Evolutionary conservation across 2,329 filamentous ascomycete genomes (phyloP).

Genomic region (Hypoxylon sp.): DNA sequence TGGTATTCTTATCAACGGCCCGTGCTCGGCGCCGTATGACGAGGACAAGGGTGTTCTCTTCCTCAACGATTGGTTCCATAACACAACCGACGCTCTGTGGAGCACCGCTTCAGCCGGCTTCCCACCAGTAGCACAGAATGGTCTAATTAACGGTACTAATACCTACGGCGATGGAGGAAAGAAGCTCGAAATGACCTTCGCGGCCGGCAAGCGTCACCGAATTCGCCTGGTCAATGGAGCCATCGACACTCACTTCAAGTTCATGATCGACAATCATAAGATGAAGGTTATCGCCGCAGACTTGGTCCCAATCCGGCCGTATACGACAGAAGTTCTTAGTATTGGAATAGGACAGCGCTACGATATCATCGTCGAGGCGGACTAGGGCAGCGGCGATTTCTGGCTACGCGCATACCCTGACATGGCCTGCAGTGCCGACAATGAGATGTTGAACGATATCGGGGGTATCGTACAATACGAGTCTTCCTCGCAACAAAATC

Average conservation of each 20-base stretch:
- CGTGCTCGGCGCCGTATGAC: conserved; percentile 71
- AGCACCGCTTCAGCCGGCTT: conserved; percentile 46
- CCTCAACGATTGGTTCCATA: conserved; percentile 72
- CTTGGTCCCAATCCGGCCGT: conserved; percentile 70
- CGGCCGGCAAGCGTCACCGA: conserved; percentile 59
- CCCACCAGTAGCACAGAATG: conserved; percentile 61
- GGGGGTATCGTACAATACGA: conserved; percentile 65
- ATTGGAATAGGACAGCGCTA: conserved; percentile 58
- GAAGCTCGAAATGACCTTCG: conserved; percentile 53
- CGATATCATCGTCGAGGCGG: conserved; percentile 63
- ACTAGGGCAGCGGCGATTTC: conserved; percentile 59
- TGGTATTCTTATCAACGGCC: conserved; percentile 72
- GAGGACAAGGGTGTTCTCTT: conserved; percentile 72
- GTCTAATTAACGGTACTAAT: conserved; percentile 55
- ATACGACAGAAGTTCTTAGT: conserved; percentile 61
- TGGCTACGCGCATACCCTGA: conserved; percentile 66
- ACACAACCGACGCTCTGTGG: conserved; percentile 58
- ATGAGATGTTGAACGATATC: conserved; percentile 61
- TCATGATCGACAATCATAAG: conserved; percentile 68
- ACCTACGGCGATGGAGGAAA: conserved; percentile 50
- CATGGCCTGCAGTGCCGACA: conserved; percentile 58
- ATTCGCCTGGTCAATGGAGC: conserved; percentile 64
- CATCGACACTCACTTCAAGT: conserved; percentile 60
- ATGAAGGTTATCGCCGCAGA: conserved; percentile 70
- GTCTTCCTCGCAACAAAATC: conserved; percentile 42